Conservation (phyloP, 1,284 basidiomycete genomes). For the Calocybe gambosa region DNA sequence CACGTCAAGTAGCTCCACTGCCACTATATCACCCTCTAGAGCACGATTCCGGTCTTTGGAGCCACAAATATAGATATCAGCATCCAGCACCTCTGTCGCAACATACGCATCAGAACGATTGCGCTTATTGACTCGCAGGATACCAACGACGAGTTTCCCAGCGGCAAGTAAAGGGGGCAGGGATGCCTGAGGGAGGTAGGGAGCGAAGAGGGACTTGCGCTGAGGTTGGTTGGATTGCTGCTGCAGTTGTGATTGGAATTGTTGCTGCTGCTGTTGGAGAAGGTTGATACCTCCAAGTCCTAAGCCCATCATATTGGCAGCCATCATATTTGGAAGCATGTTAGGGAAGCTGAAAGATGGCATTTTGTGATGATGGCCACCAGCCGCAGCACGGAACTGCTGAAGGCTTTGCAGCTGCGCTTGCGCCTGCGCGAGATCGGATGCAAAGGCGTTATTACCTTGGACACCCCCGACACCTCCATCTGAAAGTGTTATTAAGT, state of each 20-base stretch:
- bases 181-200: conserved; percentile 96
- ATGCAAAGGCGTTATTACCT: conserved; percentile 56
- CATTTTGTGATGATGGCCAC: conserved; percentile 94
- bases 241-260: conserved; percentile 86
- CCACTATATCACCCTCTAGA: conserved; percentile 97
- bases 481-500: conserved; percentile 34
- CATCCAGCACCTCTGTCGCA: conserved; percentile 97
- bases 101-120: conserved; percentile 99
- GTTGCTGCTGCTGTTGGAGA: conserved; percentile 83
- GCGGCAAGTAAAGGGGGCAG: conserved; percentile 96
- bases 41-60: conserved; percentile 99
- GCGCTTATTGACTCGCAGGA: conserved; percentile 97
- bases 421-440: conserved; percentile 91
- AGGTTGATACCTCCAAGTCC: conserved; percentile 75
- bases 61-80: conserved; percentile 98
- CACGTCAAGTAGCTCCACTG: conserved; percentile 95
- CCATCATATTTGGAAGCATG: conserved; percentile 94
- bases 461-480: conserved; percentile 69
- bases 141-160: conserved; percentile 97
- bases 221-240: conserved; percentile 87
- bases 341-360: conserved; percentile 97
- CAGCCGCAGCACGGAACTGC: conserved; percentile 94
- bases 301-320: conserved; percentile 89
- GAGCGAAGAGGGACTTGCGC: conserved; percentile 98
- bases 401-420: conserved; percentile 95